phyloP scores from a whole-genome alignment of 1,284 basidiomycete genomes.

The Leccinum solheimii region DNA sequence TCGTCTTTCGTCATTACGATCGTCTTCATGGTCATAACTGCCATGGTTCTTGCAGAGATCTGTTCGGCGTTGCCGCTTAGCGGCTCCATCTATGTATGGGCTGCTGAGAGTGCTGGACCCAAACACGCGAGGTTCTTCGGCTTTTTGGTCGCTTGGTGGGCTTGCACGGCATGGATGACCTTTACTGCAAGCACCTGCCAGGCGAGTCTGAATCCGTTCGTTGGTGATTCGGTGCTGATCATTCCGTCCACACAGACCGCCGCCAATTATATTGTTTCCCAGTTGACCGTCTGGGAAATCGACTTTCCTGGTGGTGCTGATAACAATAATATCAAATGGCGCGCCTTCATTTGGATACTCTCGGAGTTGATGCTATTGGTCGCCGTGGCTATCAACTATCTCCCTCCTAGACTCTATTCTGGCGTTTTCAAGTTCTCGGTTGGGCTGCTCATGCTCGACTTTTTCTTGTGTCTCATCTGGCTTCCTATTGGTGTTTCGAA shows the following conservation, averaged over 20 bases:
- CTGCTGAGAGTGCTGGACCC: constrained; percentile 82
- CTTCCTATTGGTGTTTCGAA: constrained; percentile 81
- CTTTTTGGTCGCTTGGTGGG: constrained; percentile 88
- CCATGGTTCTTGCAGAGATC: constrained; percentile 81
- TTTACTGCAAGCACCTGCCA: constrained; percentile 83
- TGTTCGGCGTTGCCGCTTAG: constrained; percentile 84
- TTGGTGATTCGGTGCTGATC: background rate
- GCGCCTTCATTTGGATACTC: constrained; percentile 78
- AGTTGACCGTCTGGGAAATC: constrained; percentile 74
- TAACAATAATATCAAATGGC: constrained; percentile 76
- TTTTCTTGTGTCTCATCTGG: constrained; percentile 84
- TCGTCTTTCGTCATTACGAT: constrained; percentile 78
- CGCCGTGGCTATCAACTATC: constrained; percentile 77
- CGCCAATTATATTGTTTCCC: constrained; percentile 82
- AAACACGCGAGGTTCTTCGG: constrained; percentile 82
- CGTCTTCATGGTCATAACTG: constrained; percentile 83
- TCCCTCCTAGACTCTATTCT: constrained; percentile 75
- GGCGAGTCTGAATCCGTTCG: constrained; percentile 39
- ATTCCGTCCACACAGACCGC: constrained; percentile 53
- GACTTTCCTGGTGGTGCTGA: constrained; percentile 76
- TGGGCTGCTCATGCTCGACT: constrained; percentile 75
- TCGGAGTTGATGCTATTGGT: constrained; percentile 70
- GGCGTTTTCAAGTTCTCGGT: constrained; percentile 73
- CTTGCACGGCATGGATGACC: constrained; percentile 88
- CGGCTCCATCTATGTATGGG: constrained; percentile 90